These are phyloP conservation scores for Fonsecaea pedrosoi DNA, from an alignment of 2,329 filamentous ascomycete genomes.

Conservation along the genomic window DNA sequence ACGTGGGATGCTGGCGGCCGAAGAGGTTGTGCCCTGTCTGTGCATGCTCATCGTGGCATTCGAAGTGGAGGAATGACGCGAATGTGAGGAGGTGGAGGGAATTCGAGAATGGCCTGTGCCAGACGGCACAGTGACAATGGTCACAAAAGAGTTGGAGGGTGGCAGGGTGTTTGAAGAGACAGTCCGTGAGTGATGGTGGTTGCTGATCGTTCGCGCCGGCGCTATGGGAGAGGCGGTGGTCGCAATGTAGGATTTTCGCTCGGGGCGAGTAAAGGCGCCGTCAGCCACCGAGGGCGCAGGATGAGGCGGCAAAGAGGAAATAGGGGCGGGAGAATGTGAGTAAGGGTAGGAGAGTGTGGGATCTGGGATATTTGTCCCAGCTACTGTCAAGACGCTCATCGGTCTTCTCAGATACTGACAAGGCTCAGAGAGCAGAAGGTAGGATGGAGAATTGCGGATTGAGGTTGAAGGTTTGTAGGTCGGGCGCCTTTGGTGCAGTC, in stretches of 20 bases:
- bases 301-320: constrained; percentile 28
- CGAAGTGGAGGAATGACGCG: constrained; percentile 35
- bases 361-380: constrained; percentile 39
- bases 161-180: constrained; percentile 33
- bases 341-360: constrained; percentile 34
- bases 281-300: constrained; percentile 28
- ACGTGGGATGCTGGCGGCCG: constrained; percentile 36
- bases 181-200: constrained; percentile 37
- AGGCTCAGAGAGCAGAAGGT: constrained; percentile 5
- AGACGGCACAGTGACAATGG: constrained; percentile 19
- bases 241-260: constrained; percentile 28
- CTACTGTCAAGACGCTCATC: constrained; percentile 40
- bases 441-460: not conserved
- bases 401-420: constrained; percentile 5
- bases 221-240: constrained; percentile 27
- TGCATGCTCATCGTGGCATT: constrained; percentile 38
- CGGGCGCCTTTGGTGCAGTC: constrained; percentile 1
- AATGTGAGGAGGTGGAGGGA: constrained; percentile 33
- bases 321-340: constrained; percentile 20
- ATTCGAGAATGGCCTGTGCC: constrained; percentile 22
- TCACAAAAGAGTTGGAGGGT: constrained; percentile 19
- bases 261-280: constrained; percentile 32
- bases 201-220: constrained; percentile 28
- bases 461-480: constrained; percentile 12
- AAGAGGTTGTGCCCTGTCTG: constrained; percentile 37